These are phyloP conservation scores for Camptophora hylomeconis DNA, from an alignment of 2,329 filamentous ascomycete species.

Conservation along the genomic window DNA sequence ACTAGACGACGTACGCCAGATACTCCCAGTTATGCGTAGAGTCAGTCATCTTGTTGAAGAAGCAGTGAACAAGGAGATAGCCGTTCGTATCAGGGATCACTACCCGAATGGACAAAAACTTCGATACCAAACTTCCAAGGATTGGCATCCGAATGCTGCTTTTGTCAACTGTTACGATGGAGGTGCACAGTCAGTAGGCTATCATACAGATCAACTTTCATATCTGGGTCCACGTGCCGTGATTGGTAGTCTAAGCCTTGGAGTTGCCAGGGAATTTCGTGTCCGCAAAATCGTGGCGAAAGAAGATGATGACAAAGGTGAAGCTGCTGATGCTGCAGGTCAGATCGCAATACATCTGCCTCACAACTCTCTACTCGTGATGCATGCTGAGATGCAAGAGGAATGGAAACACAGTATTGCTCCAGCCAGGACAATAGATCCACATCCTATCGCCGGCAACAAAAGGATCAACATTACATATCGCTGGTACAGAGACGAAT, in stretches of 20 bases:
- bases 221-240: conserved; percentile 81
- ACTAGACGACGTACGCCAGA: conserved; percentile 61
- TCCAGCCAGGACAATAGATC: conserved; percentile 62
- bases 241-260: conserved; percentile 81
- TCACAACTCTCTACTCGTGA: conserved; percentile 84
- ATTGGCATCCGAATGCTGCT: conserved; percentile 77
- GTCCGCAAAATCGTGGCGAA: conserved; percentile 62
- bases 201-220: conserved; percentile 83
- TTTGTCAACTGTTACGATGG: conserved; percentile 93
- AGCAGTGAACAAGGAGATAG: conserved; percentile 67
- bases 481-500: conserved; percentile 62
- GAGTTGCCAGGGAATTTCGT: conserved; percentile 86
- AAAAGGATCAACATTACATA: conserved; percentile 90
- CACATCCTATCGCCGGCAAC: conserved; percentile 69
- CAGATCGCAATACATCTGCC: conserved; percentile 89
- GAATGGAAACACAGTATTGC: conserved; percentile 86
- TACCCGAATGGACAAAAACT: conserved; percentile 63
- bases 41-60: conserved; percentile 58
- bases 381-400: conserved; percentile 98
- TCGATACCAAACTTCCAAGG: conserved; percentile 54
- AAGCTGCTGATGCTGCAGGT: conserved; percentile 51
- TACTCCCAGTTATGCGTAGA: conserved; percentile 59
- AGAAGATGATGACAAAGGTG: conserved; percentile 25
- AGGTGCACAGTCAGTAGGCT: conserved; percentile 70
- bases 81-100: conserved; percentile 51